These are phyloP conservation scores for Mycosphaerella sp. DNA, from an alignment of 2,329 filamentous ascomycete genomes.

Conservation along the genomic window DNA sequence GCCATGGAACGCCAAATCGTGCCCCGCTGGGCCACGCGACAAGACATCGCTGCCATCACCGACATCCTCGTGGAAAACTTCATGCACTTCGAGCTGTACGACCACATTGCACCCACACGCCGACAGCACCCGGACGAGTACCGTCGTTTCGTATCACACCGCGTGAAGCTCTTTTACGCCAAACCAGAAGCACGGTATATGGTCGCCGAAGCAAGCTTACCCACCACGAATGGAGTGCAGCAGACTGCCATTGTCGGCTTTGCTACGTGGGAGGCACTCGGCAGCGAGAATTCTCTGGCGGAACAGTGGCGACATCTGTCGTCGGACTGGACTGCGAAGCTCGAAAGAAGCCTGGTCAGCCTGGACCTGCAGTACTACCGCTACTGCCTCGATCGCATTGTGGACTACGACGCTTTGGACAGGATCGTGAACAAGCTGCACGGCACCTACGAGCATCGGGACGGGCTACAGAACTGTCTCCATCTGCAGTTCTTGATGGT, in stretches of 20 bases:
- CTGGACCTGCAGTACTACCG: slow-evolving; percentile 15
- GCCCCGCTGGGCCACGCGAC: slow-evolving; percentile 18
- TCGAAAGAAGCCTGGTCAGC: slow-evolving; percentile 12
- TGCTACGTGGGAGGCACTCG: slow-evolving; percentile 18
- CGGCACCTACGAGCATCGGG: slow-evolving; percentile 9
- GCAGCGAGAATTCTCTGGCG: slow-evolving; percentile 11
- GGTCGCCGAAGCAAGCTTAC: slow-evolving; percentile 14
- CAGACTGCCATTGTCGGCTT: slow-evolving; percentile 15
- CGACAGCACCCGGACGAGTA: slow-evolving; percentile 14
- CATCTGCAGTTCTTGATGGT: slow-evolving; percentile 21
- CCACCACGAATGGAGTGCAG: slow-evolving; percentile 7
- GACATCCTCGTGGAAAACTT: slow-evolving; percentile 10
- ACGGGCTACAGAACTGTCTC: slow-evolving; percentile 10
- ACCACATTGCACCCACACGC: slow-evolving; percentile 15
- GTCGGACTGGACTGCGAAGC: not conserved
- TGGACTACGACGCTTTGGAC: slow-evolving; percentile 14
- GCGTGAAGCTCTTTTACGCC: slow-evolving; percentile 19
- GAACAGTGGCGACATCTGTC: slow-evolving; percentile 11
- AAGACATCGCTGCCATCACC: slow-evolving; percentile 17
- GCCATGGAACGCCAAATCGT: slow-evolving; percentile 3
- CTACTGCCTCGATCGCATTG: slow-evolving; percentile 15
- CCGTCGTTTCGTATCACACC: slow-evolving; percentile 12
- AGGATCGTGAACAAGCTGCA: slow-evolving; percentile 11
- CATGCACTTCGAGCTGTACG: slow-evolving; percentile 16
- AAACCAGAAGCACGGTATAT: slow-evolving; percentile 16